Evolutionary conservation across 805 yeast species (phyloP).

Genomic region (Jamesozyma rosinii): DNA sequence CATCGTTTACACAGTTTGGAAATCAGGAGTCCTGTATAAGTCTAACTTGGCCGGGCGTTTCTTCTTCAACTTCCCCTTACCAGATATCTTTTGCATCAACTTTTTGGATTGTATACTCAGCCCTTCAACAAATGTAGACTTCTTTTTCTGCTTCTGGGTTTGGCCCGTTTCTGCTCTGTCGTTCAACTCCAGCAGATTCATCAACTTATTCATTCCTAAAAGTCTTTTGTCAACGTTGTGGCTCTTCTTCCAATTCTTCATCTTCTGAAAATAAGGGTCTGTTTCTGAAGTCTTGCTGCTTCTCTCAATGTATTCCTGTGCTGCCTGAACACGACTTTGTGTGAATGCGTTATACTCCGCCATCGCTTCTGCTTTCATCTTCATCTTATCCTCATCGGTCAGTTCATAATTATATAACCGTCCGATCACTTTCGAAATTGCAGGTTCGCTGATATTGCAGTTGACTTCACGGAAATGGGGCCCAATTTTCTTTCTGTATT

Average conservation of each 20-base stretch:
- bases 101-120: conserved; percentile 5
- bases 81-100: conserved; percentile 1
- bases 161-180: background rate
- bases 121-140: background rate
- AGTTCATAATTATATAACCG: conserved; percentile 6
- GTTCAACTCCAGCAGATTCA: conserved; percentile 1
- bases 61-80: background rate
- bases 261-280: conserved; percentile 1
- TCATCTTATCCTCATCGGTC: conserved; percentile 1
- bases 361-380: conserved; percentile 6
- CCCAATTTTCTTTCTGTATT: conserved; percentile 5
- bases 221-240: background rate
- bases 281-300: background rate
- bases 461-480: conserved; percentile 3
- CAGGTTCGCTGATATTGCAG: conserved; percentile 1
- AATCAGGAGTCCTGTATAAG: background rate
- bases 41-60: background rate
- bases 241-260: conserved; percentile 3
- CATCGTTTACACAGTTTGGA: too few species aligned
- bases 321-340: background rate
- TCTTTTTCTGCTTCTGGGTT: background rate
- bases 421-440: conserved; percentile 6
- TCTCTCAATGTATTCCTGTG: conserved; percentile 1
- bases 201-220: conserved; percentile 2
- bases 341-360: background rate